A percentile compares a stretch with the other conserved stretches of the same genome.
Conservation (phyloP, 257 asterid genomes). For the Solanum sejunctum region DNA sequence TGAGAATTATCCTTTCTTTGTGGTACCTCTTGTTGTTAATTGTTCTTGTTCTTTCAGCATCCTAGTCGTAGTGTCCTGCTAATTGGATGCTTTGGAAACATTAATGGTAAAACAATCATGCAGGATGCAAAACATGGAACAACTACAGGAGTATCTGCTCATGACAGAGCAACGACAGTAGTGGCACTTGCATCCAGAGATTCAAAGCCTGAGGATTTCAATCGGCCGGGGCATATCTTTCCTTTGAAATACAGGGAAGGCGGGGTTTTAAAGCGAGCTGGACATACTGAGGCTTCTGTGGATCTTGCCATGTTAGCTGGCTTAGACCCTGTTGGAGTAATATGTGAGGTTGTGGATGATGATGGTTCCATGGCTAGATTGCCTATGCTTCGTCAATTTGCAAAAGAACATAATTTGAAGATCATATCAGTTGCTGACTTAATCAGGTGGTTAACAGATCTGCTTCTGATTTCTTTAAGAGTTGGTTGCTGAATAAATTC, state of each 20-base stretch:
- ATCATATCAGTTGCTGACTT: constrained; percentile 81
- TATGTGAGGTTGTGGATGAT: constrained; percentile 92
- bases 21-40: not conserved
- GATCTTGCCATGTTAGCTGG: constrained; percentile 89
- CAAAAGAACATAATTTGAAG: constrained; percentile 54
- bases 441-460: constrained; percentile 44
- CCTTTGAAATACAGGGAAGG: constrained; percentile 88
- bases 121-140: constrained; percentile 96
- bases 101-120: constrained; percentile 1
- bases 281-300: constrained; percentile 97
- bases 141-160: constrained; percentile 94
- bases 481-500: not conserved
- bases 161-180: constrained; percentile 84
- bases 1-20: not conserved
- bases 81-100: not conserved
- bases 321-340: constrained; percentile 70
- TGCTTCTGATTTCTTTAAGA: not conserved
- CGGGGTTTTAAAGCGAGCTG: constrained; percentile 96
- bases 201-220: constrained; percentile 83
- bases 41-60: not conserved
- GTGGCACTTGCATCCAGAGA: constrained; percentile 73
- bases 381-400: constrained; percentile 70
- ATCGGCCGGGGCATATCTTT: constrained; percentile 97
- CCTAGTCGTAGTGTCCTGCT: not conserved
- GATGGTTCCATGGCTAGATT: constrained; percentile 99